phyloP scores from a whole-genome alignment of 371 early-diverging fungal species.

The Mortierella sp. region DNA sequence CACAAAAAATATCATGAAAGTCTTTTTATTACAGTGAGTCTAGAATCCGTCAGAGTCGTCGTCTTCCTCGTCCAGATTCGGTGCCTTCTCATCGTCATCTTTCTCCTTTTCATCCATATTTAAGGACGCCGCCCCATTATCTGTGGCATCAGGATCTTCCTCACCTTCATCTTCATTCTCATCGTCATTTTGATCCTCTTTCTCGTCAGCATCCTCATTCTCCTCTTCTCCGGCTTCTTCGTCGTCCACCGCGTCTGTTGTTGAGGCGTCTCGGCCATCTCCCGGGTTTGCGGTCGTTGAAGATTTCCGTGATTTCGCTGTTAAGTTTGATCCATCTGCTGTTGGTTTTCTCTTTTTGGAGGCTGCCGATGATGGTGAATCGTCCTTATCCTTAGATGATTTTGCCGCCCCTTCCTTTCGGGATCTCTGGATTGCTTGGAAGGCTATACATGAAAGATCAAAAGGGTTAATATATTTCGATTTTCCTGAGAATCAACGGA shows the following conservation, averaged over 20 bases:
- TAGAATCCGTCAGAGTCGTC: slow-evolving; percentile 58
- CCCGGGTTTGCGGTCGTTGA: slow-evolving; percentile 36
- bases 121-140: slow-evolving; percentile 6
- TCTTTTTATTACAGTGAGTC: background rate
- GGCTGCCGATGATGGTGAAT: slow-evolving; percentile 6
- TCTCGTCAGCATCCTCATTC: slow-evolving; percentile 16
- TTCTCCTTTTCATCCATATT: slow-evolving; percentile 48
- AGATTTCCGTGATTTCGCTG: slow-evolving; percentile 44
- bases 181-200: slow-evolving; percentile 28
- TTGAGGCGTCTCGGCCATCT: slow-evolving; percentile 27
- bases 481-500: background rate
- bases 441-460: slow-evolving; percentile 13
- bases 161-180: slow-evolving; percentile 29
- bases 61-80: slow-evolving; percentile 51
- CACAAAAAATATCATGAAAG: no score
- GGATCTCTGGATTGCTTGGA: slow-evolving; percentile 38
- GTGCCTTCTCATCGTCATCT: slow-evolving; percentile 29
- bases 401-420: slow-evolving; percentile 29
- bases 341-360: slow-evolving; percentile 50
- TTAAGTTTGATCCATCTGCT: slow-evolving; percentile 7
- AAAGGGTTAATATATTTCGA: background rate
- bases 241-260: slow-evolving; percentile 20
- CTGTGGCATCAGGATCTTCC: background rate
- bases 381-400: slow-evolving; percentile 25
- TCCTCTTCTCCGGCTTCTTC: slow-evolving; percentile 23